Evolutionary conservation across 164 flowering plant species (phyloP), one percentile per base, ranked within the genome.

Genomic region (Macadamia tetraphylla): DNA sequence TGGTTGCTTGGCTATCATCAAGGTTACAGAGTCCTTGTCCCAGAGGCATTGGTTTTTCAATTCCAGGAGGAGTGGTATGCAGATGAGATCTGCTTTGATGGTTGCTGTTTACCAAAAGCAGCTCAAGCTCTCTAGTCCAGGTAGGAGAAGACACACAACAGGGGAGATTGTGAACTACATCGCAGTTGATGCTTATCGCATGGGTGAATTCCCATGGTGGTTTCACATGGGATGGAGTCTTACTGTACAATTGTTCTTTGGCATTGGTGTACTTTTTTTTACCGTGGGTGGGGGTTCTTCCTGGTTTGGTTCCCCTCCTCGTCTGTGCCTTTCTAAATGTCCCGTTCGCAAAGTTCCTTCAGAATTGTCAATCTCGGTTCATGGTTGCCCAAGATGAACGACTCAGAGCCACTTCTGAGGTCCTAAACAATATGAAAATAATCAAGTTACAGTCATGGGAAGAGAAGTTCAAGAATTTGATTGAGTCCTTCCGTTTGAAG

Each of bases 371-470:
- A 66, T 43, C 76, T 0, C 67, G 74, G 30, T 78, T 86, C 65
- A 91, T 90, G 97, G 42, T 55, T 4, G 89, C 86, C 0, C 96
- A 89, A 71, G 96, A 94, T 65, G 77, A 81, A 68, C 66, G 98
- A 10, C 81, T 94, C 9, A 79, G 91, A 66, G 66, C 88, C 15
- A 87, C 88, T 61, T 88, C 97, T 14, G 97, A 94, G 75, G 81
- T 89, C 65, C 78, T 94, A 5, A 88, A 87, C 83, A 89, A 72
- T 66, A 94, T 91, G 92, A 89, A 89, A 66, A 77, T 89, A 65
- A 89, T 94, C 42, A 94, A 91, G 77, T 64, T 94, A 53, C 97
- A 91, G 67, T 86, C 94, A 2, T 94, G 98, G 98, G 98, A 91
- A 71, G 94, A 89, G 6, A 79, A 85, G 10, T 94, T 94, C 81